These are phyloP conservation scores for Boletus reticulatus DNA, from an alignment of 768 basidiomycete genomes.

Conservation along the genomic window DNA sequence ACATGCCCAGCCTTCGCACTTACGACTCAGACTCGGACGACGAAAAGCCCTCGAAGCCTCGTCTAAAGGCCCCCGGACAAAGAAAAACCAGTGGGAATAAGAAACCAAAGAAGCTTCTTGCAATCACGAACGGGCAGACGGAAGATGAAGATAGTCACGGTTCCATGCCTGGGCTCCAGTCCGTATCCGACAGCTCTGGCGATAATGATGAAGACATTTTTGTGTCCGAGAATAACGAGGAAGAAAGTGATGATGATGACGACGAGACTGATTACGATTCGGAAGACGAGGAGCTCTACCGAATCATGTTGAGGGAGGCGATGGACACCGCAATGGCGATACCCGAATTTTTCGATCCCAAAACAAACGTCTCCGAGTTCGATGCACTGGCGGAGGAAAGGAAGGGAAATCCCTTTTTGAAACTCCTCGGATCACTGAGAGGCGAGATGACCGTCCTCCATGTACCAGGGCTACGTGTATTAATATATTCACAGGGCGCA, in stretches of 20 bases:
- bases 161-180: constrained; percentile 69
- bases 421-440: constrained; percentile 69
- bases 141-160: constrained; percentile 42
- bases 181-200: constrained; percentile 61
- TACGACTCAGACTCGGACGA: constrained; percentile 26
- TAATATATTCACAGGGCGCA: constrained; percentile 49
- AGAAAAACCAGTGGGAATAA: constrained; percentile 23
- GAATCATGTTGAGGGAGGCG: constrained; percentile 63
- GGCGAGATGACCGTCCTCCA: constrained; percentile 38
- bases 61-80: constrained; percentile 11
- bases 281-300: constrained; percentile 66
- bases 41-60: constrained; percentile 16
- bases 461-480: not conserved
- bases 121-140: constrained; percentile 44
- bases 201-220: constrained; percentile 35
- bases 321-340: constrained; percentile 64
- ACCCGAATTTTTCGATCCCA: constrained; percentile 57
- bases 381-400: constrained; percentile 45
- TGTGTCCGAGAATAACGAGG: constrained; percentile 30
- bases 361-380: constrained; percentile 44
- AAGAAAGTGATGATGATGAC: constrained; percentile 34
- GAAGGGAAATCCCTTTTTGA: constrained; percentile 77
- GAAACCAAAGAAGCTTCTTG: constrained; percentile 41
- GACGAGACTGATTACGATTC: constrained; percentile 55
- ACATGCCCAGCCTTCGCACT: constrained; percentile 19